phyloP scores from a whole-genome alignment of 352 stramenopile genomes.

The Phytophthora brassicae region DNA sequence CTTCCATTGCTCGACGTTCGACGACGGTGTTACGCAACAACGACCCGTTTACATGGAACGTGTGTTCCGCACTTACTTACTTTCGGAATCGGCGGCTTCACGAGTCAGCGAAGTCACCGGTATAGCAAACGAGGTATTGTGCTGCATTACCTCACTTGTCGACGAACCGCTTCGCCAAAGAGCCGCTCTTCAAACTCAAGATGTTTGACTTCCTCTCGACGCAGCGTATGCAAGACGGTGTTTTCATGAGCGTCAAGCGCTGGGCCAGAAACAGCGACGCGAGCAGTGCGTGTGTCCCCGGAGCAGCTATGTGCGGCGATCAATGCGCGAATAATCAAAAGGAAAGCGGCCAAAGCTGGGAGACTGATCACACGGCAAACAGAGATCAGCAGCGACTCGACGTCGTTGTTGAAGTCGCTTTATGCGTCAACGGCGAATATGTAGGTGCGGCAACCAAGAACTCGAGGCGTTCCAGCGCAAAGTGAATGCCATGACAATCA shows the following conservation, averaged over 20 bases:
- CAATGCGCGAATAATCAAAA: background rate
- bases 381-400: background rate
- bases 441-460: slow-evolving; percentile 33
- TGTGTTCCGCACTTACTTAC: slow-evolving; percentile 21
- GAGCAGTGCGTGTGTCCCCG: background rate
- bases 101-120: background rate
- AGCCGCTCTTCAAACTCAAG: slow-evolving; percentile 23
- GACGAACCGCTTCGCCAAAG: slow-evolving; percentile 25
- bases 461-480: slow-evolving; percentile 14
- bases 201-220: slow-evolving; percentile 29
- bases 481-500: slow-evolving; percentile 20
- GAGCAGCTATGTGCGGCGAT: background rate
- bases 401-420: slow-evolving; percentile 6
- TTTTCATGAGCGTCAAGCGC: background rate
- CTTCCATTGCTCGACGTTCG: slow-evolving; percentile 11
- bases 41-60: background rate
- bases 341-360: background rate
- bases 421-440: slow-evolving; percentile 24
- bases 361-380: background rate
- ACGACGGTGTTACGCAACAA: slow-evolving; percentile 13
- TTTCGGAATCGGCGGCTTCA: slow-evolving; percentile 30
- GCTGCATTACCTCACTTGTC: slow-evolving; percentile 29
- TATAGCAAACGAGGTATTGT: slow-evolving; percentile 28
- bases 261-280: background rate
- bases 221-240: slow-evolving; percentile 16